phyloP scores from a whole-genome alignment of 257 asterid species.

The Eucommia ulmoides region DNA sequence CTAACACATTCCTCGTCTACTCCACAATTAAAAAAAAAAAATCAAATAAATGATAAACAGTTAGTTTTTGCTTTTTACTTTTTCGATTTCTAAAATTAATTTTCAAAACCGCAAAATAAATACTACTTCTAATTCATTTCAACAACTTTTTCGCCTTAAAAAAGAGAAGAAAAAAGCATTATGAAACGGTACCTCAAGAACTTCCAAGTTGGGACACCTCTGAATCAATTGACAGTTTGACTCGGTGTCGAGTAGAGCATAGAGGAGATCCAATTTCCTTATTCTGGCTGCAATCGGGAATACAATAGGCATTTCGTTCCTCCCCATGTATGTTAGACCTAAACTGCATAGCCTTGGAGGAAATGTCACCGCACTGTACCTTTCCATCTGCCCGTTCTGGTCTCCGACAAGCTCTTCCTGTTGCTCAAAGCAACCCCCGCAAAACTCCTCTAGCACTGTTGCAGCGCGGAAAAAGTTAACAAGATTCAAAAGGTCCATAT shows the following conservation, averaged over 20 bases:
- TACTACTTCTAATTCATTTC: neutral
- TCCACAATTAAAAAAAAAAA: slow-evolving; percentile 1
- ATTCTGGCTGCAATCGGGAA: slow-evolving; percentile 53
- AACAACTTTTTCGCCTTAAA: slow-evolving; percentile 1
- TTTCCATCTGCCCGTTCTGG: slow-evolving; percentile 31
- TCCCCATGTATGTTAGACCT: slow-evolving; percentile 60
- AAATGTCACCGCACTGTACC: slow-evolving; percentile 28
- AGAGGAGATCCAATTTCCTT: slow-evolving; percentile 69
- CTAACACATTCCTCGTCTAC: slow-evolving; percentile 74
- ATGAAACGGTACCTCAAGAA: slow-evolving; percentile 42
- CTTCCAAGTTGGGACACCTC: slow-evolving; percentile 69
- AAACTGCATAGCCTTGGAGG: slow-evolving; percentile 40
- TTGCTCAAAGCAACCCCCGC: slow-evolving; percentile 54
- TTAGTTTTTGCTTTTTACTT: too few relatives aligned
- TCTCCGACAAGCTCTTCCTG: slow-evolving; percentile 46
- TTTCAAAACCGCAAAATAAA: too few relatives aligned
- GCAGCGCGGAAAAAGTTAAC: slow-evolving; percentile 47
- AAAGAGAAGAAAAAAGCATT: neutral
- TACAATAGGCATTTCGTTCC: slow-evolving; percentile 46
- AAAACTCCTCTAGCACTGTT: slow-evolving; percentile 59
- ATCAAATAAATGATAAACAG: neutral
- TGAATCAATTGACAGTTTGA: slow-evolving; percentile 55
- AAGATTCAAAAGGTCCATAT: slow-evolving; percentile 43
- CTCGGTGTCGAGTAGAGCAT: slow-evolving; percentile 78
- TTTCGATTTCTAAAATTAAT: too few relatives aligned